A percentile compares a stretch with the other conserved stretches of the same genome.
Evolutionary conservation across 140 eudicot genomes (phyloP).

Genomic region (Stevia rebaudiana): DNA sequence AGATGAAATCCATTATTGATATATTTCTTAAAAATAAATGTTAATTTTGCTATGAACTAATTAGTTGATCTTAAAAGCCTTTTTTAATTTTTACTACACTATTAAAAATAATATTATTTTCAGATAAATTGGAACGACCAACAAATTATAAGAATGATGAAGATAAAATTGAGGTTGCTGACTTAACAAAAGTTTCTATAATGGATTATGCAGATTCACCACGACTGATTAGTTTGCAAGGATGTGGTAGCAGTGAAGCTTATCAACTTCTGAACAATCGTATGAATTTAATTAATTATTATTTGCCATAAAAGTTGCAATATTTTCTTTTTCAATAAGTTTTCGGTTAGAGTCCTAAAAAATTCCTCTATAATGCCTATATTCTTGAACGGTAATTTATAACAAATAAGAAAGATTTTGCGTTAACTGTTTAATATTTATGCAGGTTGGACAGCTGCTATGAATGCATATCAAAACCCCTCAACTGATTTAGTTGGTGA

Average conservation of each 20-base stretch:
- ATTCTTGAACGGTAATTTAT: no score
- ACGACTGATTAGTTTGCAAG: slow-evolving; percentile 54
- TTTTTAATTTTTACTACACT: no score
- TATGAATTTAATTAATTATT: slow-evolving; percentile 28
- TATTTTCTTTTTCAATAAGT: neutral
- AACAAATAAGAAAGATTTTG: no score
- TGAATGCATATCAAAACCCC: slow-evolving; percentile 62
- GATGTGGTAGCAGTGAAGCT: slow-evolving; percentile 73
- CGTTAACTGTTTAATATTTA: slow-evolving; percentile 6
- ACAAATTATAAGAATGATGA: slow-evolving; percentile 45
- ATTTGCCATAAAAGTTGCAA: slow-evolving; percentile 1
- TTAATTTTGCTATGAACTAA: no score
- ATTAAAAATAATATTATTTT: no score
- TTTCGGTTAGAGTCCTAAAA: no score
- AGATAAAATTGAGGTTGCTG: slow-evolving; percentile 46
- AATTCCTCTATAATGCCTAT: no score
- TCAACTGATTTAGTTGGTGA: slow-evolving; percentile 71
- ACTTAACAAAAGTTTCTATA: slow-evolving; percentile 35
- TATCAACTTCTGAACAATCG: slow-evolving; percentile 68
- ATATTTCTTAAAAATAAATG: no score
- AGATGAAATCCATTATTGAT: no score
- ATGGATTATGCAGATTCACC: slow-evolving; percentile 50
- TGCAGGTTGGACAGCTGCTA: slow-evolving; percentile 90
- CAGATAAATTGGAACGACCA: slow-evolving; percentile 64
- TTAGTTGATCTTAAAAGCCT: no score